These are phyloP conservation scores for Rhinocladiella mackenziei DNA, from an alignment of 2,329 filamentous ascomycete species.

Conservation along the genomic window DNA sequence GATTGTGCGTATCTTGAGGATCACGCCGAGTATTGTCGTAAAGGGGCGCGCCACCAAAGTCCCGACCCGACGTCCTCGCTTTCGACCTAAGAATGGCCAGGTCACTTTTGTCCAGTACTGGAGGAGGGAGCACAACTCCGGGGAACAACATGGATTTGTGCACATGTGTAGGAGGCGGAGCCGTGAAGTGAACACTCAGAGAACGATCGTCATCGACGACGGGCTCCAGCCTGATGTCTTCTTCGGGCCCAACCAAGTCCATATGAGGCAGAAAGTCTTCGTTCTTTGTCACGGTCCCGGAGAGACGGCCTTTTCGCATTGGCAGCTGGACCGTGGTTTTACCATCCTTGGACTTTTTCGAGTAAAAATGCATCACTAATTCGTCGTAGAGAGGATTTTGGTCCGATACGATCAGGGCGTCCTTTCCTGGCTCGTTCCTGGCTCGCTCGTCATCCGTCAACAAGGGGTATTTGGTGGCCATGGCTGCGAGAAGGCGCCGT, in stretches of 20 bases:
- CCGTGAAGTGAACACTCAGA: slow-evolving; percentile 81
- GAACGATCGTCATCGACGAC: slow-evolving; percentile 80
- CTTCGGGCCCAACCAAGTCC: slow-evolving; percentile 71
- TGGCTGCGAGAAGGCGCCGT: slow-evolving; percentile 73
- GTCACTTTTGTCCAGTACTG: slow-evolving; percentile 70
- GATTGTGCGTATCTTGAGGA: slow-evolving; percentile 26
- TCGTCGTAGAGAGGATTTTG: slow-evolving; percentile 81
- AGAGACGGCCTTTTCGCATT: slow-evolving; percentile 67
- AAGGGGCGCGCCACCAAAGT: slow-evolving; percentile 65
- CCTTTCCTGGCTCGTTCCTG: slow-evolving; percentile 75
- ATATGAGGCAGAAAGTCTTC: slow-evolving; percentile 80
- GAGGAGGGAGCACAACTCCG: slow-evolving; percentile 68
- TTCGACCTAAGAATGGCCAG: slow-evolving; percentile 68
- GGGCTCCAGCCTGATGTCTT: slow-evolving; percentile 63
- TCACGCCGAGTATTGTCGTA: slow-evolving; percentile 42
- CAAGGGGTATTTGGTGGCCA: slow-evolving; percentile 75
- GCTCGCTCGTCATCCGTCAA: slow-evolving; percentile 71
- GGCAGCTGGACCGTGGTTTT: slow-evolving; percentile 66
- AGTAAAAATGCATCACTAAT: slow-evolving; percentile 80
- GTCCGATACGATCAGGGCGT: slow-evolving; percentile 80
- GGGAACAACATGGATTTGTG: slow-evolving; percentile 95
- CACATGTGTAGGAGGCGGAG: slow-evolving; percentile 65
- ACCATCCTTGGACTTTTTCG: slow-evolving; percentile 67
- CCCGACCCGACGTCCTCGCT: slow-evolving; percentile 62
- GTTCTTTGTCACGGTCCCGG: slow-evolving; percentile 76